These are phyloP conservation scores for Danielozyma ontarioensis DNA, from an alignment of 805 yeast species.

Conservation along the genomic window DNA sequence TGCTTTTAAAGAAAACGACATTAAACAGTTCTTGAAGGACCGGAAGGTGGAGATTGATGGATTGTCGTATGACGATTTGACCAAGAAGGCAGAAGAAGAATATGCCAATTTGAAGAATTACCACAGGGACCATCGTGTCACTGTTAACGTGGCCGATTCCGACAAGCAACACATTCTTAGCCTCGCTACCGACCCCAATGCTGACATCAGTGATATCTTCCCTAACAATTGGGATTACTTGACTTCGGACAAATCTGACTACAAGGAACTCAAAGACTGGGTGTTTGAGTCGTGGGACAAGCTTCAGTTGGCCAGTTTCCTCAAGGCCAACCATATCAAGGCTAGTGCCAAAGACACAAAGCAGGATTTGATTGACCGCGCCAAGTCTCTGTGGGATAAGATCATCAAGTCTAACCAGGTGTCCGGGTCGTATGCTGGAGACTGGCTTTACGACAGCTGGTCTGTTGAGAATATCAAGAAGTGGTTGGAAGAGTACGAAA, in stretches of 20 bases:
- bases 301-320: slow-evolving; percentile 24
- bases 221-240: slow-evolving; percentile 15
- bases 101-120: slow-evolving; percentile 14
- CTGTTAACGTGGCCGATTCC: slow-evolving; percentile 4
- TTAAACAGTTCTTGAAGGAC: slow-evolving; percentile 23
- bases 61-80: slow-evolving; percentile 16
- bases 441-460: slow-evolving; percentile 53
- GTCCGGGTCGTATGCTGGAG: slow-evolving; percentile 46
- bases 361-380: slow-evolving; percentile 38
- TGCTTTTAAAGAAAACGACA: slow-evolving; percentile 8
- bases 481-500: slow-evolving; percentile 45
- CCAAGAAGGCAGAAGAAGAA: slow-evolving; percentile 20
- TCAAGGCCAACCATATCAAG: slow-evolving; percentile 26
- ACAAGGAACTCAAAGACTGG: slow-evolving; percentile 32
- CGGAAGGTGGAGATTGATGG: slow-evolving; percentile 17
- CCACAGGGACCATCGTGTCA: slow-evolving; percentile 2
- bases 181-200: slow-evolving; percentile 10
- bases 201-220: slow-evolving; percentile 8
- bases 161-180: slow-evolving; percentile 10
- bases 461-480: slow-evolving; percentile 39
- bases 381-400: slow-evolving; percentile 35
- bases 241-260: slow-evolving; percentile 2
- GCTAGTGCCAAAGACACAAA: slow-evolving; percentile 19
- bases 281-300: slow-evolving; percentile 44
- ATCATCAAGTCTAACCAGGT: slow-evolving; percentile 30